Evolutionary conservation across 352 stramenopile species (phyloP), one percentile per base, ranked within the genome.

Genomic region (Poterioochromonas sp.): DNA sequence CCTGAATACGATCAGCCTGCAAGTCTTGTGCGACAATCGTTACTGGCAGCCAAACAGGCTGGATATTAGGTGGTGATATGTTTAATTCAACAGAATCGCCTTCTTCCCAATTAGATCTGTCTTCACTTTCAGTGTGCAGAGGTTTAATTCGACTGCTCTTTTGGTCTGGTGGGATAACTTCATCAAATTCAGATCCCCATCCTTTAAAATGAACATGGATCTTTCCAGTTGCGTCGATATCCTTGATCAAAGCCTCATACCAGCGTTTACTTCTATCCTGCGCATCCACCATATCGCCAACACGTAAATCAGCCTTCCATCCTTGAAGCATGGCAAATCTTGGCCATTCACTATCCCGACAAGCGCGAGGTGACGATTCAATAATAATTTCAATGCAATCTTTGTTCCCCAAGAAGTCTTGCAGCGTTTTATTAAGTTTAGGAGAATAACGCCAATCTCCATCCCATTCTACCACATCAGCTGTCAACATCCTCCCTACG

Each of bases 91-190:
- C 62, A 26, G 5, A 29, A 12, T 41, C 2, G 8, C 69, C 69
- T 15, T 68, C 69, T 76, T 76, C 37, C 47, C 69, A 83, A 35
- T 3, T 80, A 20, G 26, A 81, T 54, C 82, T 80, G 37, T 85
- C 53, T 0, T 68, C 73, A 40, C 80, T 83, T 58, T 83, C 69
- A 34, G 77, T 80, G 79, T 84, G 58, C 34, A 83, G 64, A 60
- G 79, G 82, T 54, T 76, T 69, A 37, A 85, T 37, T n/a, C 70
- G 29, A 40, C 76, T 37, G 11, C 71, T 76, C n/a, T 37, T 81
- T 20, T 74, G 51, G 0, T 47, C 15, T 40, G 15, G 3, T 8
- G n/a, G 43, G 11, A 74, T 51, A 29, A 26, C 53, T n/a, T 54
- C 41, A n/a, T 74, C 65, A 37, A 58, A 58, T 43, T 49, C 18